These are phyloP conservation scores for Suillus clintonianus DNA, from an alignment of 768 basidiomycete genomes.

Conservation along the genomic window DNA sequence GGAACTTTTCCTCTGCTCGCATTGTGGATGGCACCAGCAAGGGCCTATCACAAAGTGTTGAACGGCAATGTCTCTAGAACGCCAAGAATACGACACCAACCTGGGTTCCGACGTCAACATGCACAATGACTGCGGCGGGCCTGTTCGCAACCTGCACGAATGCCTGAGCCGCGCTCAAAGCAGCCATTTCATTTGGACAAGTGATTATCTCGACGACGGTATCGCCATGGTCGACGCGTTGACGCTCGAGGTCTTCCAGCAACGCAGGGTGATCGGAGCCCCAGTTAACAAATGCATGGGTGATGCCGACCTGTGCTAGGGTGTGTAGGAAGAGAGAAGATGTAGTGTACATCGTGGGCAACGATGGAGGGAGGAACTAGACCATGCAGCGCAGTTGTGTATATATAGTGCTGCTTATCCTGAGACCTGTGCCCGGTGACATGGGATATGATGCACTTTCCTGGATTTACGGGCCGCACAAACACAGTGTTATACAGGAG, in stretches of 20 bases:
- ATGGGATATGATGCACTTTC: not conserved
- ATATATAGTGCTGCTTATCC: not conserved
- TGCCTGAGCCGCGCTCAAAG: constrained; percentile 69
- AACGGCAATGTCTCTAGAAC: not conserved
- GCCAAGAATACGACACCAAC: constrained; percentile 28
- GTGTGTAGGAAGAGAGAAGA: constrained; percentile 63
- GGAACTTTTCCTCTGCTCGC: constrained; percentile 62
- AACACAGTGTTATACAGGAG: not conserved
- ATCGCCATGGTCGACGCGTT: constrained; percentile 39
- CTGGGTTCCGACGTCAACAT: constrained; percentile 74
- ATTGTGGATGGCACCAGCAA: constrained; percentile 75
- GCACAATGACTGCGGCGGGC: constrained; percentile 72
- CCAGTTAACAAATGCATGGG: constrained; percentile 75
- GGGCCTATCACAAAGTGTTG: constrained; percentile 39
- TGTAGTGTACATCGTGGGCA: constrained; percentile 49
- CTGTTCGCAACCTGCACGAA: constrained; percentile 66
- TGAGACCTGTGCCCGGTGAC: not conserved
- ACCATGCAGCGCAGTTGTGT: too few species aligned
- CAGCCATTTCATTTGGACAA: constrained; percentile 79
- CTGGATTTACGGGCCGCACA: not conserved
- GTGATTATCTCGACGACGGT: constrained; percentile 58
- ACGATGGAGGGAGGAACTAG: not conserved
- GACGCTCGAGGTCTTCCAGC: constrained; percentile 66
- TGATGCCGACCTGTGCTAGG: constrained; percentile 57
- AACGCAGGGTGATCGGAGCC: constrained; percentile 76